Conservation (phyloP, 495 filamentous ascomycete species). For the Aspergillus ellipticus region DNA sequence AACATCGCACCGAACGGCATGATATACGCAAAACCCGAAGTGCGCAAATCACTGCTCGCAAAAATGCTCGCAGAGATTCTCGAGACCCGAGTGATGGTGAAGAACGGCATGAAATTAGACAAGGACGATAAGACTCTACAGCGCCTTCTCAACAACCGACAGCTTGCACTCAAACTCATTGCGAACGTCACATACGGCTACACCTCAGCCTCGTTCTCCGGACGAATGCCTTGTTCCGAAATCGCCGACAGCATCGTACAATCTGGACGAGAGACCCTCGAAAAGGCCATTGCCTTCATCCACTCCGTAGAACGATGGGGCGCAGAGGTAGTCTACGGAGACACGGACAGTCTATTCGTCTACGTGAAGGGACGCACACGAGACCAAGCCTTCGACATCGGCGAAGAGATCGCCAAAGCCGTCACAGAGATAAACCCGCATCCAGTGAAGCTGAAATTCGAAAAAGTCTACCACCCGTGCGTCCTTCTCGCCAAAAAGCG, state of each 20-base stretch:
- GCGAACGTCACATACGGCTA: constrained; percentile 99
- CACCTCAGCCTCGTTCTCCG: constrained; percentile 91
- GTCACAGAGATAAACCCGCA: constrained; percentile 89
- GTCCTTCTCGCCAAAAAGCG: constrained; percentile 94
- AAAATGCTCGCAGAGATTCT: constrained; percentile 97
- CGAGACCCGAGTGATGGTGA: constrained; percentile 97
- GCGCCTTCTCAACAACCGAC: constrained; percentile 86
- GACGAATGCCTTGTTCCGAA: constrained; percentile 95
- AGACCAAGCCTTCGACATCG: constrained; percentile 87
- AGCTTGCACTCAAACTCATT: constrained; percentile 92
- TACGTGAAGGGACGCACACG: constrained; percentile 82
- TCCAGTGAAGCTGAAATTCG: constrained; percentile 94
- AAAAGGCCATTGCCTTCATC: constrained; percentile 89
- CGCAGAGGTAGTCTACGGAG: constrained; percentile 96
- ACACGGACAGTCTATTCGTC: constrained; percentile 96
- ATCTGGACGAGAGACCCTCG: constrained; percentile 87
- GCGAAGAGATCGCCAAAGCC: constrained; percentile 84
- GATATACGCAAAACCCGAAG: constrained; percentile 83
- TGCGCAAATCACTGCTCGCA: constrained; percentile 85
- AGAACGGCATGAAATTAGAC: constrained; percentile 92
- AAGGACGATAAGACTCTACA: constrained; percentile 87
- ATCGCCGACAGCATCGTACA: constrained; percentile 99
- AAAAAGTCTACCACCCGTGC: constrained; percentile 96
- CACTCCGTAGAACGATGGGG: constrained; percentile 83
- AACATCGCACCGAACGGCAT: constrained; percentile 96